These are phyloP conservation scores for Cyberlindnera maclurae DNA, from an alignment of 805 yeast species.

Conservation along the genomic window DNA sequence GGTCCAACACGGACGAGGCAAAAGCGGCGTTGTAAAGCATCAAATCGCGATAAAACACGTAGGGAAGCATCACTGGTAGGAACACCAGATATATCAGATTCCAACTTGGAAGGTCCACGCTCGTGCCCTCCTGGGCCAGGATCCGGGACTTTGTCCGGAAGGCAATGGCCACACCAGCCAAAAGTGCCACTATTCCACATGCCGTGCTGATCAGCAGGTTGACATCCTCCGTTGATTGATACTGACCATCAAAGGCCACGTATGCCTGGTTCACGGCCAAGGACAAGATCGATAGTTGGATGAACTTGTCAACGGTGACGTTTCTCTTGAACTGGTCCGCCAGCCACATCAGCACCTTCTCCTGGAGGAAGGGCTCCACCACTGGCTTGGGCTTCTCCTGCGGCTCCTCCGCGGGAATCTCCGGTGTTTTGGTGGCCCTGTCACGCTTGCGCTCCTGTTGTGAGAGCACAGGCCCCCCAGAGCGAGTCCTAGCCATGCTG, in stretches of 20 bases:
- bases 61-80: slow-evolving; percentile 26
- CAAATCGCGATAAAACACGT: slow-evolving; percentile 19
- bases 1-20: slow-evolving; percentile 24
- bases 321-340: slow-evolving; percentile 12
- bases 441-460: slow-evolving; percentile 18
- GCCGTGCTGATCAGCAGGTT: slow-evolving; percentile 18
- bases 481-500: slow-evolving; percentile 9
- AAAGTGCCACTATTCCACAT: slow-evolving; percentile 19
- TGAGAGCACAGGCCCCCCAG: slow-evolving; percentile 15
- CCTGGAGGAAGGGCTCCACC: slow-evolving; percentile 16
- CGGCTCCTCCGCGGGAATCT: slow-evolving; percentile 4
- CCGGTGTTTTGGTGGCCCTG: slow-evolving; percentile 4
- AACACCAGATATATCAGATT: slow-evolving; percentile 28
- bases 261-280: slow-evolving; percentile 20
- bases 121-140: slow-evolving; percentile 1
- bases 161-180: slow-evolving; percentile 18
- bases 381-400: slow-evolving; percentile 1
- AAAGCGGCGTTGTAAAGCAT: slow-evolving; percentile 26
- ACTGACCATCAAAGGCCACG: slow-evolving; percentile 9
- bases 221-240: slow-evolving; percentile 10
- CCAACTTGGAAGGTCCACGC: slow-evolving; percentile 23
- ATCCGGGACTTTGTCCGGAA: slow-evolving; percentile 9
- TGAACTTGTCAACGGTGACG: slow-evolving; percentile 19
- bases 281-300: slow-evolving; percentile 22
- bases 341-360: slow-evolving; percentile 14